Evolutionary conservation across 2,329 filamentous ascomycete genomes (phyloP).

Genomic region (Xylaria sp.): DNA sequence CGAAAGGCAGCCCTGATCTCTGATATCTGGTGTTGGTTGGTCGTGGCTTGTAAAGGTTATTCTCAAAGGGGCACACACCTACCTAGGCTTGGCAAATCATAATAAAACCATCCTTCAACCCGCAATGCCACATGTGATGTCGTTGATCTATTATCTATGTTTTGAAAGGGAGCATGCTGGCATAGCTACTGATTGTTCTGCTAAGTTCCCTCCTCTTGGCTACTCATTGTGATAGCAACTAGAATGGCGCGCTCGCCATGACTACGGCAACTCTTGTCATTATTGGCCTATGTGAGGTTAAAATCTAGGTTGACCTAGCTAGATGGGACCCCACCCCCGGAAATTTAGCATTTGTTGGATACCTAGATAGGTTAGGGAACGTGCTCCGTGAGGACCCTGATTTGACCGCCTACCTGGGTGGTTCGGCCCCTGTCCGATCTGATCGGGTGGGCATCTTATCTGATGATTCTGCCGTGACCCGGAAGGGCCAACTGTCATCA

Average conservation of each 20-base stretch:
- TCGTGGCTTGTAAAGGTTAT: slow-evolving; percentile 28
- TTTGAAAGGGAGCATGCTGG: neutral
- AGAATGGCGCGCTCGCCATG: neutral
- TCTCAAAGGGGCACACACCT: slow-evolving; percentile 26
- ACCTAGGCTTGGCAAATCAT: slow-evolving; percentile 31
- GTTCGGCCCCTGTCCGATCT: slow-evolving; percentile 19
- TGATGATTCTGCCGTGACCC: slow-evolving; percentile 45
- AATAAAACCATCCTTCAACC: slow-evolving; percentile 40
- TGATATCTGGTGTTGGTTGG: slow-evolving; percentile 20
- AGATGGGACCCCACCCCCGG: neutral
- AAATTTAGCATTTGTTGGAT: neutral
- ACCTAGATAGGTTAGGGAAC: neutral
- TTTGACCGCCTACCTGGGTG: slow-evolving; percentile 33
- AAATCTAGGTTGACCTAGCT: neutral
- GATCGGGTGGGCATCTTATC: slow-evolving; percentile 27
- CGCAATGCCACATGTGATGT: slow-evolving; percentile 35
- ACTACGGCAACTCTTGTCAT: neutral
- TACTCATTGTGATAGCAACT: neutral
- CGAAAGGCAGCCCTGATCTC: slow-evolving; percentile 14
- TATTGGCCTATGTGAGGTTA: neutral
- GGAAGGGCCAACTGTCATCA: slow-evolving; percentile 46
- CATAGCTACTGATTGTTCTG: neutral
- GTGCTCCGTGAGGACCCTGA: neutral
- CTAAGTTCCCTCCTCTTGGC: neutral
- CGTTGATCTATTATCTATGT: neutral